Percentiles rank a stretch among this genome's conserved stretches.
Evolutionary conservation across 768 basidiomycete genomes (phyloP).

Genomic region (Hygrocybe coccinea): DNA sequence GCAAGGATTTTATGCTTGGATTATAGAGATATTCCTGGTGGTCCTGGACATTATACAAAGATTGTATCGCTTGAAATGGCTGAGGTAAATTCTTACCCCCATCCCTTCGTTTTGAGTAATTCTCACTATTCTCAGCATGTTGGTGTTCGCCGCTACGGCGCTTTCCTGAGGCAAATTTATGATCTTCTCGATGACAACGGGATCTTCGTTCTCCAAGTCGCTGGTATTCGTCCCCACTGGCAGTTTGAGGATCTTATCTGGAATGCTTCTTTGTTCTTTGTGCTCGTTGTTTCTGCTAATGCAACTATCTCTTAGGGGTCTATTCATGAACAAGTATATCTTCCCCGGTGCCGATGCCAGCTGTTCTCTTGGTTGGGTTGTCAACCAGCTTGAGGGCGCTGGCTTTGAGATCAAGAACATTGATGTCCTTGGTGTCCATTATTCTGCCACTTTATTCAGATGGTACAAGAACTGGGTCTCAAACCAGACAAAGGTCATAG

Average conservation of each 20-base stretch:
- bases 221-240: constrained; percentile 92
- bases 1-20: constrained; percentile 92
- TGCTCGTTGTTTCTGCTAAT: constrained; percentile 1
- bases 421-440: constrained; percentile 96
- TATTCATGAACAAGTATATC: constrained; percentile 97
- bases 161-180: constrained; percentile 89
- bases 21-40: constrained; percentile 83
- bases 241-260: constrained; percentile 98
- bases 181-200: constrained; percentile 93
- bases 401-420: constrained; percentile 97
- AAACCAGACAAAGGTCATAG: constrained; percentile 87
- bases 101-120: background rate
- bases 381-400: constrained; percentile 76
- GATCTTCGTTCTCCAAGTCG: constrained; percentile 93
- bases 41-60: constrained; percentile 76
- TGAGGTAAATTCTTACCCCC: constrained; percentile 50
- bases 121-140: constrained; percentile 59
- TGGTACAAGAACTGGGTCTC: constrained; percentile 98
- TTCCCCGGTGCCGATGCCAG: constrained; percentile 99
- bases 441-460: constrained; percentile 80
- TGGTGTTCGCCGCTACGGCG: constrained; percentile 84
- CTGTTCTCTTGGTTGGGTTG: constrained; percentile 93
- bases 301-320: constrained; percentile 49
- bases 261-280: constrained; percentile 32
- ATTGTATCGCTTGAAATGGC: constrained; percentile 98